Evolutionary conservation across 768 basidiomycete species (phyloP).

Genomic region (Hortiboletus flavorubellus): DNA sequence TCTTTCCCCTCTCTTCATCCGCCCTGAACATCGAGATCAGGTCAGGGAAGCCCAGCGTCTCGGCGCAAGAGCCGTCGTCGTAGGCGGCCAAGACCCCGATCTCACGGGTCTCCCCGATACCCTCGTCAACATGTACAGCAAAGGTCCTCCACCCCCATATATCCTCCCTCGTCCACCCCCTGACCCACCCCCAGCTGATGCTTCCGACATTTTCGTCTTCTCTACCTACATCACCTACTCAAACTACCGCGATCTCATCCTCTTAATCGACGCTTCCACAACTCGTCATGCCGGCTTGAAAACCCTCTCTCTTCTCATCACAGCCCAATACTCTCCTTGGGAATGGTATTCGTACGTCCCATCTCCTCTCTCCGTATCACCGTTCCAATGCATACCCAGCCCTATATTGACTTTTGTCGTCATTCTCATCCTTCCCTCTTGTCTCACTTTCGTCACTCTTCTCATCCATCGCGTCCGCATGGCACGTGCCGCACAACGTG

Average conservation of each 20-base stretch:
- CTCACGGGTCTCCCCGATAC: conserved; percentile 66
- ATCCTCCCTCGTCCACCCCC: conserved; percentile 2
- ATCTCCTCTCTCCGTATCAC: not conserved
- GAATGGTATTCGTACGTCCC: conserved; percentile 84
- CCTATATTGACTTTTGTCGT: conserved; percentile 84
- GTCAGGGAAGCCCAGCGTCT: conserved; percentile 60
- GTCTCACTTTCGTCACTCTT: conserved; percentile 85
- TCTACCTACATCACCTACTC: conserved; percentile 87
- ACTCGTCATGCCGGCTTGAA: conserved; percentile 74
- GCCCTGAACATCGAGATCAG: conserved; percentile 7
- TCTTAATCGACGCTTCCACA: conserved; percentile 70
- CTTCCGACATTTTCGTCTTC: conserved; percentile 79
- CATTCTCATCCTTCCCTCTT: conserved; percentile 86
- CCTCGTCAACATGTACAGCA: conserved; percentile 90
- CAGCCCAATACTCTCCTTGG: conserved; percentile 78
- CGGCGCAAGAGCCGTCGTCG: conserved; percentile 87
- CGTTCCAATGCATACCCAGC: conserved; percentile 35
- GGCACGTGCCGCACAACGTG: conserved; percentile 75
- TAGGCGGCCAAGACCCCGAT: conserved; percentile 77
- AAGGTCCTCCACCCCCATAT: conserved; percentile 56
- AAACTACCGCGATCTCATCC: conserved; percentile 67
- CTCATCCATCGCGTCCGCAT: conserved; percentile 86
- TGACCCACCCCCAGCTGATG: conserved; percentile 55
- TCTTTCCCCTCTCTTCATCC: conserved; percentile 25
- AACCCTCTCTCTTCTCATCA: conserved; percentile 74